Evolutionary conservation across 192 early-diverging fungal species (phyloP).

Genomic region (Backusella westeae): DNA sequence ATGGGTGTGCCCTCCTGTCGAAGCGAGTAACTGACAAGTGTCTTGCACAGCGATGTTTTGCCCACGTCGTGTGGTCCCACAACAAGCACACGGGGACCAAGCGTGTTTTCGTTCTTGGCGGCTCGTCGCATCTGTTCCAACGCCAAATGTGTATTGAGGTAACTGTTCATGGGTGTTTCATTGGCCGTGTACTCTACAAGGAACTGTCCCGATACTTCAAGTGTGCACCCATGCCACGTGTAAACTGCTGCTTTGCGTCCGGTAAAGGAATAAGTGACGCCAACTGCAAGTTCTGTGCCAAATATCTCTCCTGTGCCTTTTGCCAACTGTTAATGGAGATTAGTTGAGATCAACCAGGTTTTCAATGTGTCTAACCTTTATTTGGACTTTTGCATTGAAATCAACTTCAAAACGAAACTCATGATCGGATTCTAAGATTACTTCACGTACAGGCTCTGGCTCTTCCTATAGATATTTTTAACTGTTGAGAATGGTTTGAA

Average conservation of each 20-base stretch:
- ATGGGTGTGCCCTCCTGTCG: slow-evolving; percentile 71
- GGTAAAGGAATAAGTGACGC: slow-evolving; percentile 73
- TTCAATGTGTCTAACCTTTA: slow-evolving; percentile 60
- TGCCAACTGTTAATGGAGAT: slow-evolving; percentile 44
- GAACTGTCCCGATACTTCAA: slow-evolving; percentile 62
- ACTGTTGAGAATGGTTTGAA: background rate
- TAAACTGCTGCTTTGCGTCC: slow-evolving; percentile 88
- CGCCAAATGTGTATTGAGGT: slow-evolving; percentile 86
- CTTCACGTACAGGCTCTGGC: slow-evolving; percentile 44
- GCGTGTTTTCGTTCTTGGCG: slow-evolving; percentile 41
- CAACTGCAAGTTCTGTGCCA: slow-evolving; percentile 89
- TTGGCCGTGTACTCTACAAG: slow-evolving; percentile 84
- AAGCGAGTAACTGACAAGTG: slow-evolving; percentile 85
- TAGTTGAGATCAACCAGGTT: background rate
- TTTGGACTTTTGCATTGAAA: slow-evolving; percentile 56
- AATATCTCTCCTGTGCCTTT: slow-evolving; percentile 90
- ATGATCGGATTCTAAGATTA: slow-evolving; percentile 71
- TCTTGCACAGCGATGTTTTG: slow-evolving; percentile 85
- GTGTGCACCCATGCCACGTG: slow-evolving; percentile 87
- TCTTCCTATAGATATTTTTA: slow-evolving; percentile 9
- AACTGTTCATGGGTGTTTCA: slow-evolving; percentile 95
- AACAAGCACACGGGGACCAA: slow-evolving; percentile 69
- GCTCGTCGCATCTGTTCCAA: slow-evolving; percentile 71
- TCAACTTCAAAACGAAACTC: slow-evolving; percentile 95
- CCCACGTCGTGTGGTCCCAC: slow-evolving; percentile 92